A percentile compares a stretch with the other conserved stretches of the same genome.
Conservation (phyloP, 176 grass and related monocot genomes). For the Phyllostachys edulis region DNA sequence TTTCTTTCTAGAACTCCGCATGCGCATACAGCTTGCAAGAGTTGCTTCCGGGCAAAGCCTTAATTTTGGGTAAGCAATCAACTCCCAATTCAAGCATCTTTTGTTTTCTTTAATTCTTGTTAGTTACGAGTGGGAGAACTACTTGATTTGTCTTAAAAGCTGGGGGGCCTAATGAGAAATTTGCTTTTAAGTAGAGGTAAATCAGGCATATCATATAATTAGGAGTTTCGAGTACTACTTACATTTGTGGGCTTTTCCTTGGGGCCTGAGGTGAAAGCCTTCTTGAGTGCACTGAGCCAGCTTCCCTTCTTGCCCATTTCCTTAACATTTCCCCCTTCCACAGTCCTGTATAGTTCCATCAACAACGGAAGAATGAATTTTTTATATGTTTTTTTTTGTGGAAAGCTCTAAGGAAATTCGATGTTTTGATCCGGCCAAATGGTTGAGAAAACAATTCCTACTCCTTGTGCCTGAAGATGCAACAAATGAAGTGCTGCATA, state of each 20-base stretch:
- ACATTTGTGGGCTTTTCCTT: conserved; percentile 73
- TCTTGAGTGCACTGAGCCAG: conserved; percentile 84
- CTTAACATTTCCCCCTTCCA: conserved; percentile 51
- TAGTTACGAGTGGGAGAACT: not conserved
- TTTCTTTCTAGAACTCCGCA: not conserved
- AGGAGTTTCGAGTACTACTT: conserved; percentile 25
- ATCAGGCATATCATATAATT: not conserved
- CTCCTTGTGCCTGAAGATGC: not conserved
- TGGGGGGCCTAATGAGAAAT: not conserved
- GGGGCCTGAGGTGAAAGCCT: conserved; percentile 60
- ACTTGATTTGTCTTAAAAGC: not conserved
- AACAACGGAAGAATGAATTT: not conserved
- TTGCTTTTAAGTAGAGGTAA: not conserved
- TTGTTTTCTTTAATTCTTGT: not conserved
- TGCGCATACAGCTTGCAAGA: not conserved
- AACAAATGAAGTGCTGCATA: not conserved
- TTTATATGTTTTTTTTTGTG: not conserved
- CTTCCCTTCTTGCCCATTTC: conserved; percentile 96
- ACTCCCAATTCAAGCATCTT: not conserved
- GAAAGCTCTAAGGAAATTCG: not conserved
- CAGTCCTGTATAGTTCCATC: conserved; percentile 4
- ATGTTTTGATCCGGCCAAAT: not conserved
- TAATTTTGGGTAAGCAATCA: not conserved
- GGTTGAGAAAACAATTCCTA: not conserved
- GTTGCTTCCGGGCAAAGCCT: conserved; percentile 19